A percentile compares a stretch with the other conserved stretches of the same genome.
Conservation (phyloP, 441 rosid species). For the Eugenia klotzschiana region DNA sequence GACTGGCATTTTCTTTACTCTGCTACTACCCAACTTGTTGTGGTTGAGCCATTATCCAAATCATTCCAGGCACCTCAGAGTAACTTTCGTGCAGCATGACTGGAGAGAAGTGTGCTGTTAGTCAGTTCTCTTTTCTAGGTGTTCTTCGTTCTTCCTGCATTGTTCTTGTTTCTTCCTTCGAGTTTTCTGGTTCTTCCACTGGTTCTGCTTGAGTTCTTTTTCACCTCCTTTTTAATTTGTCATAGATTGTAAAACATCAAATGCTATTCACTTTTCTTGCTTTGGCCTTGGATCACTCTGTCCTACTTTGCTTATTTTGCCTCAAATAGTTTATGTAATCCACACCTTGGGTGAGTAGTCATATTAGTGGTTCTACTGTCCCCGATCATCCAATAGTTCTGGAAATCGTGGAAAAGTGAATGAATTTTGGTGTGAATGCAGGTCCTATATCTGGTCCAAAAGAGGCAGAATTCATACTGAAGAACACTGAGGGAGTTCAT, state of each 20-base stretch:
- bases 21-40: background rate
- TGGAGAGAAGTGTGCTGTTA: background rate
- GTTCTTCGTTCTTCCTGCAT: background rate
- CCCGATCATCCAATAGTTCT: background rate
- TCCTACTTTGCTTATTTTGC: background rate
- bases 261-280: background rate
- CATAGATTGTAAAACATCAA: background rate
- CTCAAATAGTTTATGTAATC: background rate
- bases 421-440: conserved; percentile 5
- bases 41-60: background rate
- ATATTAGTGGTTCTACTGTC: background rate
- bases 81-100: background rate
- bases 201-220: background rate
- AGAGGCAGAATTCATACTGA: conserved; percentile 63
- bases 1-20: background rate
- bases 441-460: conserved; percentile 83
- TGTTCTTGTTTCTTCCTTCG: background rate
- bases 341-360: background rate
- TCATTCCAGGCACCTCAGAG: background rate
- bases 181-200: background rate
- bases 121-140: background rate
- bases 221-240: background rate
- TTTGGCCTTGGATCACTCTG: background rate
- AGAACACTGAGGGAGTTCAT: conserved; percentile 66
- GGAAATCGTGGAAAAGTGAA: background rate